Conservation (phyloP, 345 rosid species). For the Reutealis trisperma region DNA sequence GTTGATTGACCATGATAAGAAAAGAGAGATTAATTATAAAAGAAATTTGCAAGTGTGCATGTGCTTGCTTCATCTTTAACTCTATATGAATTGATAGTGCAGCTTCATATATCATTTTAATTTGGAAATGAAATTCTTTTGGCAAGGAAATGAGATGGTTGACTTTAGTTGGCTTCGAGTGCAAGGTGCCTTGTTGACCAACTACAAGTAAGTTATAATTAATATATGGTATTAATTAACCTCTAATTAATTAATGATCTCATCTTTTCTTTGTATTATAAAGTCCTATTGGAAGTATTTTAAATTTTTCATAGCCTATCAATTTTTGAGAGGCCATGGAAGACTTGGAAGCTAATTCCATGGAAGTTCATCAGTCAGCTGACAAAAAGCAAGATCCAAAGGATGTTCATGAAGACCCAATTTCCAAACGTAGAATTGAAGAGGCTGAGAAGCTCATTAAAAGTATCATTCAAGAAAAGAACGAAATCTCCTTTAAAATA, state of each 20-base stretch:
- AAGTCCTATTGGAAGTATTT: too few species aligned
- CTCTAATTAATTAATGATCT: background rate
- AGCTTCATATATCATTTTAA: too few species aligned
- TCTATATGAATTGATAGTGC: too few species aligned
- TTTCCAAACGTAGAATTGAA: conserved; percentile 7
- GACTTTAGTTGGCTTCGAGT: conserved; percentile 3
- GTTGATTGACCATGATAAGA: too few species aligned
- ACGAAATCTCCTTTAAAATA: background rate
- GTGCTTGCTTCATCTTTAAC: too few species aligned
- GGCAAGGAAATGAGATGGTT: background rate
- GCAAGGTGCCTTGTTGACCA: background rate
- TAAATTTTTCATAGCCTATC: too few species aligned
- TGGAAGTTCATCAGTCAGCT: too few species aligned
- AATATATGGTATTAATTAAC: too few species aligned
- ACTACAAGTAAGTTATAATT: background rate
- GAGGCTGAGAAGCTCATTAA: background rate
- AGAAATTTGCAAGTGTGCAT: too few species aligned
- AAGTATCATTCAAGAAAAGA: background rate
- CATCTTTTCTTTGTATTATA: too few species aligned
- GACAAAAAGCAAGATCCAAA: background rate
- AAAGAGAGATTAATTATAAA: too few species aligned
- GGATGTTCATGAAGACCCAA: background rate
- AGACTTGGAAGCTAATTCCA: background rate
- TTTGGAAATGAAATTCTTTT: background rate
- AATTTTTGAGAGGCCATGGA: background rate